Percentiles rank a stretch among this genome's conserved stretches.
phyloP scores from a whole-genome alignment of 192 early-diverging fungal genomes.

The Podochytrium sp. region DNA sequence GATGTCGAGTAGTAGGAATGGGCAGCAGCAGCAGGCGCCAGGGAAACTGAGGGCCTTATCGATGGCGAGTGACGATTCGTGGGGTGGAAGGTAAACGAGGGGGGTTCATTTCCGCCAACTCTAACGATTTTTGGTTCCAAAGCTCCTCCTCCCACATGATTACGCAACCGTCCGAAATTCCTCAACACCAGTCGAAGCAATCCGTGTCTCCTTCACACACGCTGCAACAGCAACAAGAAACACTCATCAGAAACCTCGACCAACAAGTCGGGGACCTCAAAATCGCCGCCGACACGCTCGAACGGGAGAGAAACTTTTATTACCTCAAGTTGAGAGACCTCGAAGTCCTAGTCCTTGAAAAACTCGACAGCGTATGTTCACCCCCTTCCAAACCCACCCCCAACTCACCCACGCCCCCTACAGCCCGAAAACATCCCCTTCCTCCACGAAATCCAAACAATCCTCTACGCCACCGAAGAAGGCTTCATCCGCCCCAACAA shows the following conservation, averaged over 20 bases:
- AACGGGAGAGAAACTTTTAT: conserved; percentile 92
- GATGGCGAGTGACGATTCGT: neutral
- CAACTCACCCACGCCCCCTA: neutral
- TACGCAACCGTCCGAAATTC: neutral
- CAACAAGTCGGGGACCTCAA: conserved; percentile 25
- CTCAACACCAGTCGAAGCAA: neutral
- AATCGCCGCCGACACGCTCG: conserved; percentile 64
- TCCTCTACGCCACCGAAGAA: conserved; percentile 89
- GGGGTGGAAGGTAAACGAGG: no score
- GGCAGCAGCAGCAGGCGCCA: neutral
- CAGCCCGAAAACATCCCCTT: conserved; percentile 44
- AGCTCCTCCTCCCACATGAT: neutral
- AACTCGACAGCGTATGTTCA: conserved; percentile 53
- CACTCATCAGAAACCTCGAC: neutral
- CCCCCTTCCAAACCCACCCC: neutral
- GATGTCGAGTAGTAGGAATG: neutral
- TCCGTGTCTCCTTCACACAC: neutral
- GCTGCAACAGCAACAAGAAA: neutral
- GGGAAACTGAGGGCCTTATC: neutral
- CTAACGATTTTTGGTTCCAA: no score
- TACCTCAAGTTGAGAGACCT: conserved; percentile 88
- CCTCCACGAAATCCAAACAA: conserved; percentile 74
- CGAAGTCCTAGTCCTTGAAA: conserved; percentile 80
- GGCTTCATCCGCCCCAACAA: conserved; percentile 33
- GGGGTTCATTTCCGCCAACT: no score